phyloP scores from a whole-genome alignment of 2,329 filamentous ascomycete genomes.

The Alternaria ventricosa region DNA sequence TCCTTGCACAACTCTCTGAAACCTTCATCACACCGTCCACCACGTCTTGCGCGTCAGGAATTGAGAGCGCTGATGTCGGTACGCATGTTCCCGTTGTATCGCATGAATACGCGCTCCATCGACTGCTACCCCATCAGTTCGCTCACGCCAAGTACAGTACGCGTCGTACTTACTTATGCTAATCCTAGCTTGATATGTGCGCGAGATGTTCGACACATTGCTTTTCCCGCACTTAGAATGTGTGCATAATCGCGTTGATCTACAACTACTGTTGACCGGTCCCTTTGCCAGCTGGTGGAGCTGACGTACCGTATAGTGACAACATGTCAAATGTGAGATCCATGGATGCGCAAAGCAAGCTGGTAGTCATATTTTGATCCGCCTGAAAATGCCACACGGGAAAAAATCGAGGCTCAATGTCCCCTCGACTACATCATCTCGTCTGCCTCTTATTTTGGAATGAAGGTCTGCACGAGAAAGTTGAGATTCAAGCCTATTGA shows the following conservation, averaged over 20 bases:
- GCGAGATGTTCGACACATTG: not conserved
- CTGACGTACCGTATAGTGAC: not conserved
- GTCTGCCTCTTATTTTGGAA: no score
- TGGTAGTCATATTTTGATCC: no score
- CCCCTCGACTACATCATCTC: no score
- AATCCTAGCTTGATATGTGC: not conserved
- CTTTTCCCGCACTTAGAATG: not conserved
- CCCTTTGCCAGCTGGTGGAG: not conserved
- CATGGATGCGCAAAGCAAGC: no score
- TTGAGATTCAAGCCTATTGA: not conserved
- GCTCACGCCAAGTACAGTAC: not conserved
- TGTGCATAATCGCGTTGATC: not conserved
- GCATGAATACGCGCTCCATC: not conserved
- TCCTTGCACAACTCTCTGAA: slow-evolving; percentile 25
- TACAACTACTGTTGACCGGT: not conserved
- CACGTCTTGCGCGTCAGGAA: not conserved
- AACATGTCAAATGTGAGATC: not conserved
- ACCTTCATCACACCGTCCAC: slow-evolving; percentile 14
- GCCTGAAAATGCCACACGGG: no score
- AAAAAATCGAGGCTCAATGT: no score
- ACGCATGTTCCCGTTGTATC: not conserved
- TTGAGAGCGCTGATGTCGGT: not conserved
- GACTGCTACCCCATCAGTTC: not conserved
- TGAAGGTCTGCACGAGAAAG: not conserved
- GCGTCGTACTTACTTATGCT: not conserved